Base-by-base conservation (phyloP, 2,329 filamentous ascomycete genomes). In the Chrysoporthe puriensis region DNA sequence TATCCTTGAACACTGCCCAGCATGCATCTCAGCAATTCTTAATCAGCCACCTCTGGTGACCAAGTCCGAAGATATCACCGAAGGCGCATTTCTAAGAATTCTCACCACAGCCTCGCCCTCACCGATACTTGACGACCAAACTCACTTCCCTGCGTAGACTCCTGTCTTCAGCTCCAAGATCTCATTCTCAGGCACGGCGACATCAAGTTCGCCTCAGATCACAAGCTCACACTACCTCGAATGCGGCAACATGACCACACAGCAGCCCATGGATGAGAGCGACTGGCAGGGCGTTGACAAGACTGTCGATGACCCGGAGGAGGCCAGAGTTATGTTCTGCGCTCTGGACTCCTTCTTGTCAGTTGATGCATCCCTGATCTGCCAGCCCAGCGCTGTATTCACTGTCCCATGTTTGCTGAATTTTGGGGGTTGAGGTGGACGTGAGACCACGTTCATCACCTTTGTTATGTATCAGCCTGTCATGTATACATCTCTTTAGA, bases 341-440 rank as follows among this genome's bases (percentile, higher is more conserved):
- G 90, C 94, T 2, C 80, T 98, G 64, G 93, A 97, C 81, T 97
- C 95, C 13, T 98, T 96, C 79, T 86, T 90, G 94, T 97, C 83
- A 80, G 90, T 85, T 67, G 48, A 72, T 72, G 50, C 72, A 72
- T 43, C 36, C 26, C 34, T 32, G 18, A 13, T 42, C 46, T 16
- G 6, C 32, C 18, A 13, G 34, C 16, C 26, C 44, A 14, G 14
- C 18, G 18, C 26, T 54, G 48, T n/a, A 13, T 5, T 66, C 21
- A 26, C 48, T 48, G 36, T 43, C 11, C 44, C 40, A 42, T 3
- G 4, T 58, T 58, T 36, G 21, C 26, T 34, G 52, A 16, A 18
- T 21, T 26, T 3, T 13, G 6, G 9, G 18, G 18, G 16, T 6
- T 44, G 16, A 18, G 44, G 18, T 46, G 14, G 2, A n/a, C 44